These are phyloP conservation scores for Aspergillus vadensis DNA, from an alignment of 2,329 filamentous ascomycete species.

Conservation along the genomic window DNA sequence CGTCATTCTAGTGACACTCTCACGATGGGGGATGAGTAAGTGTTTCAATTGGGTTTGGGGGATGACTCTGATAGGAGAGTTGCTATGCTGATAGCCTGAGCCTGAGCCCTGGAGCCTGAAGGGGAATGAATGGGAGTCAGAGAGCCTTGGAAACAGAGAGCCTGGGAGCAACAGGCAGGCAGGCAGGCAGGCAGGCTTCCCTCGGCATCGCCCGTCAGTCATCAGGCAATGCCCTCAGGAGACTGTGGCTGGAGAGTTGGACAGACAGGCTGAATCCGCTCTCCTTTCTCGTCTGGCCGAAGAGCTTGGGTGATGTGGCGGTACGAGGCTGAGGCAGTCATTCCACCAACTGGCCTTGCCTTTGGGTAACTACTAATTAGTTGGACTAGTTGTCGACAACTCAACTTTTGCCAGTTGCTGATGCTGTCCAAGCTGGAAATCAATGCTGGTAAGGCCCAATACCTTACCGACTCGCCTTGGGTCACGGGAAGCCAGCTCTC, in stretches of 20 bases:
- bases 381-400: neutral
- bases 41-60: constrained; percentile 2
- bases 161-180: neutral
- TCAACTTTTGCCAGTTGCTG: neutral
- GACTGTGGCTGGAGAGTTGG: too few species aligned
- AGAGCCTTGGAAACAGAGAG: neutral
- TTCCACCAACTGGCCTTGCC: neutral
- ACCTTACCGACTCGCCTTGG: neutral
- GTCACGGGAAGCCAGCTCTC: neutral
- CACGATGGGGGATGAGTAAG: neutral
- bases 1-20: neutral
- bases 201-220: neutral
- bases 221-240: neutral
- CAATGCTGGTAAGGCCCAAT: neutral
- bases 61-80: neutral
- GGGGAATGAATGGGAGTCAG: neutral
- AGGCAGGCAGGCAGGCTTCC: neutral
- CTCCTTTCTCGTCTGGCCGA: neutral
- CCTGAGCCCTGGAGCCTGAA: neutral
- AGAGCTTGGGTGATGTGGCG: neutral
- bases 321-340: neutral
- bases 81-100: neutral
- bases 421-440: too few species aligned
- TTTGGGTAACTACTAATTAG: neutral
- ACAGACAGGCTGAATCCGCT: too few species aligned